Evolutionary conservation across 176 grass and related monocot species (phyloP), one percentile per base, ranked within the genome.

Genomic region (Themeda triandra): DNA sequence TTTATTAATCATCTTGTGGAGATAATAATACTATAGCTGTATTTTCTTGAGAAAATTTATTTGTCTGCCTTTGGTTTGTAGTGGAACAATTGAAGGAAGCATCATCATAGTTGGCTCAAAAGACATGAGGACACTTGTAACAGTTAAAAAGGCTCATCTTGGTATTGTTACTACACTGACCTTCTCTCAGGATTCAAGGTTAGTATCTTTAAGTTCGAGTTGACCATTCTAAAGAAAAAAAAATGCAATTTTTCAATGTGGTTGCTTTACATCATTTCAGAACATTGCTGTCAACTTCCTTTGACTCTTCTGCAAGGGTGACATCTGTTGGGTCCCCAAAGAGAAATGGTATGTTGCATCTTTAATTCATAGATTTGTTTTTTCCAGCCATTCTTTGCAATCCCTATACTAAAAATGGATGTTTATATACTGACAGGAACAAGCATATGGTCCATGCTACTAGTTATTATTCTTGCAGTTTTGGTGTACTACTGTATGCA

Each of bases 91-190:
- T 40, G 96, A 96, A 87, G 96, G 96, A 85, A 90, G 70, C 76
- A 83, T 94, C 71, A 75, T 84, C 6, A 58, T 99, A 42, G 13
- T 96, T 7, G 68, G 73, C 65, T 94, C 91, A 37, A 89, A 82
- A 80, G 70, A 93, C 62, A 89, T 94, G 88, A 80, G 63, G 23
- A 84, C 90, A 25, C 84, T 90, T 81, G 35, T 85, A 44, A 87
- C 69, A 69, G 92, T 99, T 72, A 99, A 96, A 83, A 95, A 92
- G 81, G 96, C 96, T 36, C 96, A 99, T 84, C 89, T 99, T 78
- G 96, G 96, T 68, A 72, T 92, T 86, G 82, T 96, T 59, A 99
- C 96, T 24, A 79, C 89, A 18, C 71, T 96, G 37, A 44, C 75
- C 46, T 99, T 99, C 82, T 92, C 88, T 27, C 86, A 89, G 42